These are phyloP conservation scores for Primulina huaijiensis DNA, from an alignment of 257 asterid genomes.

Conservation along the genomic window DNA sequence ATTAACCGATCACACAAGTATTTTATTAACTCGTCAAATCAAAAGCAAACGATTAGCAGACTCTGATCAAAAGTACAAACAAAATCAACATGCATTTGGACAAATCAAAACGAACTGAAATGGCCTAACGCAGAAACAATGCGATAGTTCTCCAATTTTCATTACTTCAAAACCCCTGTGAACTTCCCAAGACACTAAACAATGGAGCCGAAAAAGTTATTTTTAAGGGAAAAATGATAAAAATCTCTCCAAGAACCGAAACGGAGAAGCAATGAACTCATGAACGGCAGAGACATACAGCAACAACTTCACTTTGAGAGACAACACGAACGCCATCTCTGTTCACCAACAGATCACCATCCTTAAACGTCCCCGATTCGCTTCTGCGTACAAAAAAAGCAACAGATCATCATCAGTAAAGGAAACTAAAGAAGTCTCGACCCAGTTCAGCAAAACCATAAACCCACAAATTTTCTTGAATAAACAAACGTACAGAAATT, in stretches of 20 bases:
- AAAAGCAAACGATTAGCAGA: not conserved
- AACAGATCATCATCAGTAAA: slow-evolving; percentile 21
- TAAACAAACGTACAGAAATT: slow-evolving; percentile 60
- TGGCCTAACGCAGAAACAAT: not conserved
- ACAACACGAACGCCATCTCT: slow-evolving; percentile 89
- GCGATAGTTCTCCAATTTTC: not conserved
- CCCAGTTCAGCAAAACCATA: not conserved
- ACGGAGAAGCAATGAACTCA: slow-evolving; percentile 1
- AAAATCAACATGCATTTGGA: not conserved
- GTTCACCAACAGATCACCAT: slow-evolving; percentile 96
- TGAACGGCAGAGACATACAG: slow-evolving; percentile 39
- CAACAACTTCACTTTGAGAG: slow-evolving; percentile 62
- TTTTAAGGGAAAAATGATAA: not conserved
- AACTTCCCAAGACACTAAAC: not conserved
- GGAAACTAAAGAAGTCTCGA: not conserved
- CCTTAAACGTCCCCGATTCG: slow-evolving; percentile 93
- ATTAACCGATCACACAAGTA: slow-evolving; percentile 1
- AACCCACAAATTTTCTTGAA: not conserved
- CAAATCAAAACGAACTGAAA: not conserved
- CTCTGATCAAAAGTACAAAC: not conserved
- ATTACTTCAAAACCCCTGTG: not conserved
- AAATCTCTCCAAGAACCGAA: not conserved
- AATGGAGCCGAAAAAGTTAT: slow-evolving; percentile 5
- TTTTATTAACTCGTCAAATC: not conserved
- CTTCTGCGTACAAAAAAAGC: slow-evolving; percentile 45